Evolutionary conservation across 441 rosid species (phyloP).

Genomic region (Erodium moschatum): DNA sequence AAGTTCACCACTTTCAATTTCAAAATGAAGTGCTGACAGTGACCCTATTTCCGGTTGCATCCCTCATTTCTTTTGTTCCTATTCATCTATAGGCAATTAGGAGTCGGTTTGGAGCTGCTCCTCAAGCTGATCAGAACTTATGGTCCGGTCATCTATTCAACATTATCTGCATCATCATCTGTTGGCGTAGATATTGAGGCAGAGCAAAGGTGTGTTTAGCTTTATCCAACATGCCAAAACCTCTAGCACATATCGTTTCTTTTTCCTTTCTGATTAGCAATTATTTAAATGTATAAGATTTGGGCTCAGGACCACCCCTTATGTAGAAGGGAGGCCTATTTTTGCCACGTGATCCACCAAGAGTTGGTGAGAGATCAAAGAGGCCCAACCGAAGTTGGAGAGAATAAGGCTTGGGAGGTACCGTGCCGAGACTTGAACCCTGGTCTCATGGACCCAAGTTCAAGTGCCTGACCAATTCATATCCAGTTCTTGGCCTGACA

Average conservation of each 20-base stretch:
- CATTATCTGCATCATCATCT: conserved; percentile 59
- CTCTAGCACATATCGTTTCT: neutral
- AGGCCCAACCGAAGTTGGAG: too few species aligned
- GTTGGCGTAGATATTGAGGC: conserved; percentile 97
- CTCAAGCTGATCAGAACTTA: neutral
- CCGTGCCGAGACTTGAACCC: too few species aligned
- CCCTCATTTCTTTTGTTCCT: conserved; percentile 1
- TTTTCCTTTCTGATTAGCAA: too few species aligned
- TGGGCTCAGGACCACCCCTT: too few species aligned
- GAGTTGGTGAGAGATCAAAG: too few species aligned
- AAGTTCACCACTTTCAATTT: neutral
- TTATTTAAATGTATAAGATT: too few species aligned
- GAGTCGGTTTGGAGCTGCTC: neutral
- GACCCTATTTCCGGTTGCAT: neutral
- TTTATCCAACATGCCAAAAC: neutral
- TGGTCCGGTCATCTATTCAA: conserved; percentile 1
- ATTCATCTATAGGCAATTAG: neutral
- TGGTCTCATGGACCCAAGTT: too few species aligned
- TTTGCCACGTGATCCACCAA: too few species aligned
- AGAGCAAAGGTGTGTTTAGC: conserved; percentile 65
- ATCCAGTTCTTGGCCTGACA: neutral
- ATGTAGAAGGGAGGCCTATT: too few species aligned
- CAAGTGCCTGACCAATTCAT: too few species aligned
- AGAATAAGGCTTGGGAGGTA: too few species aligned
- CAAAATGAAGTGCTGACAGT: neutral